These are phyloP conservation scores for Penicillium salamii DNA, from an alignment of 495 filamentous ascomycete genomes.

Conservation along the genomic window DNA sequence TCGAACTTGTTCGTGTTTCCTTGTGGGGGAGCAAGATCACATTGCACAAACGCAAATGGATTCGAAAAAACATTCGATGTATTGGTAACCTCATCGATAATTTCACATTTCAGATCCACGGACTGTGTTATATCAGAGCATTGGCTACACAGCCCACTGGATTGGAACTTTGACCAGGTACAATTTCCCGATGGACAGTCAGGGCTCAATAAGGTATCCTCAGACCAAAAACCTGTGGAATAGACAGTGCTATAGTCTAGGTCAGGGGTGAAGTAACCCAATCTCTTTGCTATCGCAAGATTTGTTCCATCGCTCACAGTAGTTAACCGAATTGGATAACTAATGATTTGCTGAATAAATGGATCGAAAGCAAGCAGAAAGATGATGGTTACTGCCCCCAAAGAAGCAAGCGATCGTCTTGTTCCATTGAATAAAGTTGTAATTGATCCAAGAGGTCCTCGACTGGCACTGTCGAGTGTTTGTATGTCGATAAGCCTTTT, in stretches of 20 bases:
- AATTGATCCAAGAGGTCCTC: conserved; percentile 36
- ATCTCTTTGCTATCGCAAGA: background rate
- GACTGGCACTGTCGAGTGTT: conserved; percentile 35
- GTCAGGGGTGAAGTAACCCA: background rate
- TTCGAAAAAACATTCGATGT: no score
- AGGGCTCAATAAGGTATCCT: background rate
- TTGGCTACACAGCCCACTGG: conserved; percentile 2
- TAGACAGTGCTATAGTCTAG: background rate
- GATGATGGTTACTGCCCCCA: conserved; percentile 29
- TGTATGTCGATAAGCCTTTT: conserved; percentile 24
- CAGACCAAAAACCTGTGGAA: background rate
- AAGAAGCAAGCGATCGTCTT: conserved; percentile 6
- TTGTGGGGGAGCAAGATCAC: background rate
- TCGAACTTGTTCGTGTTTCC: background rate
- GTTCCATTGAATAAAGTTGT: conserved; percentile 22
- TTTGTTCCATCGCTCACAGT: no score
- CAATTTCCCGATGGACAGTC: conserved; percentile 8
- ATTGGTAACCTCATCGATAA: no score
- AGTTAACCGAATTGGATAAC: background rate
- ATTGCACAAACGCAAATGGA: background rate
- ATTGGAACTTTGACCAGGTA: conserved; percentile 5
- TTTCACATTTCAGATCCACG: background rate
- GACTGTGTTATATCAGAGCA: conserved; percentile 3
- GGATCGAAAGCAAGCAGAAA: conserved; percentile 25
- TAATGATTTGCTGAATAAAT: conserved; percentile 26